These are phyloP conservation scores for Spiraea crenata DNA, from an alignment of 331 rosid genomes.

Conservation along the genomic window DNA sequence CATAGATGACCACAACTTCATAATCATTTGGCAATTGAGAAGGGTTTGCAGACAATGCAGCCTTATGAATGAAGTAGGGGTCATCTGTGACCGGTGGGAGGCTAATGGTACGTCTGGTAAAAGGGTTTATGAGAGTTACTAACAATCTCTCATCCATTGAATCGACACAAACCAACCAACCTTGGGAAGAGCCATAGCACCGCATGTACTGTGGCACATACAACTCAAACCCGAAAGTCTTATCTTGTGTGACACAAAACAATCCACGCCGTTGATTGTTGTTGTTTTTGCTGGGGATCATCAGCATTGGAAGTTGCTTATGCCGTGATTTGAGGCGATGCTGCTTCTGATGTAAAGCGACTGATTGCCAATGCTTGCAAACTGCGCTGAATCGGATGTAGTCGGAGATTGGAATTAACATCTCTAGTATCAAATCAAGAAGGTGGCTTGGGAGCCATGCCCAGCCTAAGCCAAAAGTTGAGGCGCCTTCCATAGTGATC, in stretches of 20 bases:
- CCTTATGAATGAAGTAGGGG: background rate
- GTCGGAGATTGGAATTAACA: background rate
- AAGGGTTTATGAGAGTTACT: slow-evolving; percentile 10
- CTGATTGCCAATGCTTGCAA: background rate
- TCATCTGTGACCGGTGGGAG: background rate
- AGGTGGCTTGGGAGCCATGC: background rate
- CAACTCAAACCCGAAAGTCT: background rate
- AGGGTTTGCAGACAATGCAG: slow-evolving; percentile 3
- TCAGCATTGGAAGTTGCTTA: background rate
- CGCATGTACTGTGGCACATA: background rate
- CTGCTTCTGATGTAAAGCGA: background rate
- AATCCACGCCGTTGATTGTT: background rate
- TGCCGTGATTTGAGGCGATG: background rate
- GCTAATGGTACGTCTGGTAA: background rate
- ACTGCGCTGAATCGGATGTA: background rate
- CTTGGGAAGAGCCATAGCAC: background rate
- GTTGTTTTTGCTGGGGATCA: background rate
- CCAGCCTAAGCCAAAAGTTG: background rate
- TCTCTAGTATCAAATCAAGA: background rate
- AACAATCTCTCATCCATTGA: background rate
- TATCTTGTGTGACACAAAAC: background rate
- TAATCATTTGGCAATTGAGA: background rate
- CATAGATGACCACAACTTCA: slow-evolving; percentile 5
- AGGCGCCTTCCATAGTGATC: background rate
- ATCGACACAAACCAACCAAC: background rate